Percentiles rank a stretch among this genome's conserved stretches.
Evolutionary conservation across 2,329 filamentous ascomycete genomes (phyloP).

Genomic region (Periconia sp.): DNA sequence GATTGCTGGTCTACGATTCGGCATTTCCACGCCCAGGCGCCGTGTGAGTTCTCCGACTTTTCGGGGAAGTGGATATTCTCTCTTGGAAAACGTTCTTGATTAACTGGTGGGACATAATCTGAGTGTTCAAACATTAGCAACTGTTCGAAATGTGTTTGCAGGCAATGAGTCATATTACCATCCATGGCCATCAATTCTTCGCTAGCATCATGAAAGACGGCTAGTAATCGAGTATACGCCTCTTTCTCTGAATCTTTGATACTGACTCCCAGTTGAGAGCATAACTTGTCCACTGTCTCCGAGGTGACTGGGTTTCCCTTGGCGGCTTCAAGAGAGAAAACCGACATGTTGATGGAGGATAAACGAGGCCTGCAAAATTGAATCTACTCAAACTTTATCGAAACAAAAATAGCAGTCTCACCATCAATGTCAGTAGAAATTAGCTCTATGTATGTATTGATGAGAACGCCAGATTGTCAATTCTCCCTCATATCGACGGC

Average conservation of each 20-base stretch:
- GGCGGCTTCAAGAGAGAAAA: constrained; percentile 39
- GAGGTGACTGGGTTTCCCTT: constrained; percentile 38
- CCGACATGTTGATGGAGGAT: constrained; percentile 32
- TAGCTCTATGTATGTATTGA: no score
- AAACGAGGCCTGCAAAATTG: no score
- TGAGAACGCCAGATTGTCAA: no score
- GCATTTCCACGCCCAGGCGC: constrained; percentile 50
- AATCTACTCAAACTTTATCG: no score
- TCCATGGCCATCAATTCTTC: constrained; percentile 41
- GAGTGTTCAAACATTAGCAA: constrained; percentile 21
- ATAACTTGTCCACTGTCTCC: constrained; percentile 34
- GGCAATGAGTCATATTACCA: constrained; percentile 11
- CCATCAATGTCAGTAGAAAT: no score
- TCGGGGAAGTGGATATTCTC: constrained; percentile 38
- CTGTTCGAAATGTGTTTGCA: no score
- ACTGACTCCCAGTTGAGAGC: constrained; percentile 33
- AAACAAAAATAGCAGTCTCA: no score
- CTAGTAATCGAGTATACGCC: constrained; percentile 41
- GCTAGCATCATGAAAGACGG: constrained; percentile 44
- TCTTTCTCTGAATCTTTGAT: constrained; percentile 41
- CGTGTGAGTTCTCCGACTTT: constrained; percentile 38
- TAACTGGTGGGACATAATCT: constrained; percentile 37
- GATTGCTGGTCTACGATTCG: constrained; percentile 34
- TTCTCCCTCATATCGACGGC: no score
- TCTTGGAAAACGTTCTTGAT: constrained; percentile 40